These are phyloP conservation scores for Mycena kentingensis DNA, from an alignment of 768 basidiomycete genomes.

Conservation along the genomic window DNA sequence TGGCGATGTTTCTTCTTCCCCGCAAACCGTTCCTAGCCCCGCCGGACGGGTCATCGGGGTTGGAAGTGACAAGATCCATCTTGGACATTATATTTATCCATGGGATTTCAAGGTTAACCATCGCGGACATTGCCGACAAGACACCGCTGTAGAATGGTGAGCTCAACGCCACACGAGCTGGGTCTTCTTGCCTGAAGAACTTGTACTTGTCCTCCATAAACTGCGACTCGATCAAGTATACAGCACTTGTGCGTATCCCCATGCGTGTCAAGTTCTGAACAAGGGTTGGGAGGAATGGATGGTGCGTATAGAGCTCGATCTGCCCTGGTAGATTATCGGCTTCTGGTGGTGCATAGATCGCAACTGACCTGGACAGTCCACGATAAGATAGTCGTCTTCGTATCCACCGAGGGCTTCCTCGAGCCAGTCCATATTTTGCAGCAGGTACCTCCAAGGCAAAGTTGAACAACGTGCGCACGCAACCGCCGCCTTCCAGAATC, in stretches of 20 bases:
- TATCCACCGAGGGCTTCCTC: conserved; percentile 94
- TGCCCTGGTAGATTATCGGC: conserved; percentile 74
- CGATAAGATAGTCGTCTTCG: conserved; percentile 93
- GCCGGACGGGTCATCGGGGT: conserved; percentile 58
- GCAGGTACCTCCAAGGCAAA: conserved; percentile 48
- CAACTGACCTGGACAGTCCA: conserved; percentile 84
- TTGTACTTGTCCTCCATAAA: conserved; percentile 99
- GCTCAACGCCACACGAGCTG: conserved; percentile 1
- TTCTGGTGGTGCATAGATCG: conserved; percentile 9
- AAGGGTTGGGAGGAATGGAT: conserved; percentile 91
- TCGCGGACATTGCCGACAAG: conserved; percentile 96
- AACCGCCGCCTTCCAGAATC: conserved; percentile 9
- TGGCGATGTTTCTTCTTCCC: conserved; percentile 77
- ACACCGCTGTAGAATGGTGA: conserved; percentile 65
- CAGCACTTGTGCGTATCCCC: conserved; percentile 84
- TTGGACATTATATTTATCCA: conserved; percentile 99
- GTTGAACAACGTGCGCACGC: not conserved
- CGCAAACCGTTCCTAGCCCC: conserved; percentile 74
- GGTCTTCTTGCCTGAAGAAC: conserved; percentile 75
- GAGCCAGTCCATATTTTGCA: conserved; percentile 98
- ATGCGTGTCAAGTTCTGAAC: conserved; percentile 73
- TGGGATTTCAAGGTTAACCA: conserved; percentile 96
- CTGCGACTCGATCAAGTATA: conserved; percentile 94
- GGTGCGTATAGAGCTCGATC: conserved; percentile 98
- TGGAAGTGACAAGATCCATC: conserved; percentile 90